A percentile compares a stretch with the other conserved stretches of the same genome.
These are phyloP conservation scores for Crataegus laevigata DNA, from an alignment of 306 rosid genomes.

Conservation along the genomic window DNA sequence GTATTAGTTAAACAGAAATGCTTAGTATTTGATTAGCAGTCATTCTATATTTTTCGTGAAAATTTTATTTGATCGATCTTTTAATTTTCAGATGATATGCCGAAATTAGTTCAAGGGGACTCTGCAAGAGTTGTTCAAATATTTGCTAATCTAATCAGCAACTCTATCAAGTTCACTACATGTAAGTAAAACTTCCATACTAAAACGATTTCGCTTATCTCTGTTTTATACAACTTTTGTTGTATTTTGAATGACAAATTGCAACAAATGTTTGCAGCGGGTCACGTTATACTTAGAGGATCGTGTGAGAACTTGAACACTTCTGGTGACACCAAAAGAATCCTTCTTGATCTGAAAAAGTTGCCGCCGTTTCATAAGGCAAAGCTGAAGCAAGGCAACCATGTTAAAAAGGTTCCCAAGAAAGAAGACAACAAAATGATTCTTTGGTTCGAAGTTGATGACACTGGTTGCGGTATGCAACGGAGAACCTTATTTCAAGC, in stretches of 20 bases:
- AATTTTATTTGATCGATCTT: constrained; percentile 7
- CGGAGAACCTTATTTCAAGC: constrained; percentile 1
- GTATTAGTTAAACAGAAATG: constrained; percentile 27
- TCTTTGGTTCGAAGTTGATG: constrained; percentile 96
- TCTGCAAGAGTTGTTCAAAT: constrained; percentile 98
- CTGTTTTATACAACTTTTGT: not conserved
- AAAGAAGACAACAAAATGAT: constrained; percentile 63
- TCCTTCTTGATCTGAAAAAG: constrained; percentile 49
- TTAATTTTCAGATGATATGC: constrained; percentile 70
- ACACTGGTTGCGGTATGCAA: constrained; percentile 87
- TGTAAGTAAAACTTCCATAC: constrained; percentile 41
- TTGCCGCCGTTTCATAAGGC: constrained; percentile 38
- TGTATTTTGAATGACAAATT: not conserved
- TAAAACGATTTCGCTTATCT: not conserved
- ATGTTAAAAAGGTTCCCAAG: constrained; percentile 41
- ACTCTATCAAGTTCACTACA: constrained; percentile 91
- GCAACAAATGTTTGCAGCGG: constrained; percentile 57
- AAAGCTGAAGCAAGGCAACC: constrained; percentile 56
- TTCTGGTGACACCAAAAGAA: constrained; percentile 32
- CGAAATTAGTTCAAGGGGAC: constrained; percentile 83
- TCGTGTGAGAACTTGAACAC: constrained; percentile 58
- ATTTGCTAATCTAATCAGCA: constrained; percentile 89
- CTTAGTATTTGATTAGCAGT: not conserved
- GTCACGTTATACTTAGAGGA: constrained; percentile 87
- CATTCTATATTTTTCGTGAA: not conserved